Conservation (phyloP, 2,329 filamentous ascomycete species). For the Cytospora schulzeri region DNA sequence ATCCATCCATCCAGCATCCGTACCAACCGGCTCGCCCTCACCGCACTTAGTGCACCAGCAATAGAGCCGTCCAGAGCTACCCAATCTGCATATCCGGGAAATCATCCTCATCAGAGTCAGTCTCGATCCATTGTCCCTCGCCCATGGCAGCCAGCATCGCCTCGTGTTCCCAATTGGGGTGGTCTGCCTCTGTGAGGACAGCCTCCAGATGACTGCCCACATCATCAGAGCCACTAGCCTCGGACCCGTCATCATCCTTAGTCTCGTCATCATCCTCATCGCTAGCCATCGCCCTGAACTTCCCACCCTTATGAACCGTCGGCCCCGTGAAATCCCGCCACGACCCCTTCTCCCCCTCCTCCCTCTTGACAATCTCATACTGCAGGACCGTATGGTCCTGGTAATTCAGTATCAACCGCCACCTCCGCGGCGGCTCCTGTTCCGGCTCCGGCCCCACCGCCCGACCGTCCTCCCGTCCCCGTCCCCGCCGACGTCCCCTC, state of each 20-base stretch:
- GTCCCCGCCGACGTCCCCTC: conserved; percentile 1
- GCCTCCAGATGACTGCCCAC: neutral
- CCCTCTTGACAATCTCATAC: conserved; percentile 58
- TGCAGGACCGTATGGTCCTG: conserved; percentile 69
- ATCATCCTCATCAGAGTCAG: conserved; percentile 11
- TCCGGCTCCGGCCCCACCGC: conserved; percentile 26
- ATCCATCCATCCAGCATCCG: neutral
- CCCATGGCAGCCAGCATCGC: neutral
- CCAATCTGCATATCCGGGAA: conserved; percentile 19
- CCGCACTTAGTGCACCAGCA: neutral
- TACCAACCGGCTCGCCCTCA: neutral
- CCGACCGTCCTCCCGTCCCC: conserved; percentile 7
- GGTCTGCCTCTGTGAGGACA: neutral
- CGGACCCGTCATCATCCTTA: neutral
- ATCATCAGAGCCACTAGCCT: neutral
- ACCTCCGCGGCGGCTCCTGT: conserved; percentile 48
- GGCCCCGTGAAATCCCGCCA: conserved; percentile 24
- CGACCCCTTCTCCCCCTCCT: conserved; percentile 25
- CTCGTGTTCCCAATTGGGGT: neutral
- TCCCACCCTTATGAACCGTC: neutral
- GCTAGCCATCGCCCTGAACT: neutral
- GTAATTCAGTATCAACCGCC: conserved; percentile 72
- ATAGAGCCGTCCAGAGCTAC: neutral
- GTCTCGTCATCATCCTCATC: neutral
- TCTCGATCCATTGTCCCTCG: neutral